Base-by-base conservation (phyloP, 163 green algal species). In the Botryococcus braunii region DNA sequence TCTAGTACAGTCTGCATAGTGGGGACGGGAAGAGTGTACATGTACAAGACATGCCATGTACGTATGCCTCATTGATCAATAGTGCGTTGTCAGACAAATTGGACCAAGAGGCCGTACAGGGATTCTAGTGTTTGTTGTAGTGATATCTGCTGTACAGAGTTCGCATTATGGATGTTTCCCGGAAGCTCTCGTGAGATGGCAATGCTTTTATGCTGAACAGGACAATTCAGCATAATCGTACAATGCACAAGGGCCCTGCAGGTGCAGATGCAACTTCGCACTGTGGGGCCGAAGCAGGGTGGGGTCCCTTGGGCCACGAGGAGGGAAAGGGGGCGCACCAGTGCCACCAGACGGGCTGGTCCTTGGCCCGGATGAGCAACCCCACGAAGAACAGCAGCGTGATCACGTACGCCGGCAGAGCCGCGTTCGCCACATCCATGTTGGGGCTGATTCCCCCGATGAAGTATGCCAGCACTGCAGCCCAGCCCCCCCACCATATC, bases 351-450 rank as follows among this genome's bases (percentile, higher is more conserved):
- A 1, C 9, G 34, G 59, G 59, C 59, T 66, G 59, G 35, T 66
- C 59, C 59, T 66, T 36, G 37, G 59, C n/a, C n/a, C n/a, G n/a
- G n/a, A 69, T 37, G 27, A 69, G 11, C n/a, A 34, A 69, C 34
- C 48, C 66, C 25, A 40, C 32, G 36, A 65, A 65, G 37, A 73
- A 69, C 11, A 73, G 43, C 2, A 69, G 27, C 13, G 41, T n/a
- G 9, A 40, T 70, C 58, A 75, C 64, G 32, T 87, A 76, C 0
- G 77, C 76, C 35, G 79, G 79, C 56, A 92, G 69, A 21, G 73
- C 67, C 8, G 80, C 76, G 60, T 86, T 90, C 7, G 86, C 86
- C 1, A 69, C 46, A 2, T 68, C 86, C 66, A 91, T 72, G 32
- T 62, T 83, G 57, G 86, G 77, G 1, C 61, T 41, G 1, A 92